Evolutionary conservation across 805 yeast species (phyloP).

Genomic region (Kregervanrija pseudodelftensis): DNA sequence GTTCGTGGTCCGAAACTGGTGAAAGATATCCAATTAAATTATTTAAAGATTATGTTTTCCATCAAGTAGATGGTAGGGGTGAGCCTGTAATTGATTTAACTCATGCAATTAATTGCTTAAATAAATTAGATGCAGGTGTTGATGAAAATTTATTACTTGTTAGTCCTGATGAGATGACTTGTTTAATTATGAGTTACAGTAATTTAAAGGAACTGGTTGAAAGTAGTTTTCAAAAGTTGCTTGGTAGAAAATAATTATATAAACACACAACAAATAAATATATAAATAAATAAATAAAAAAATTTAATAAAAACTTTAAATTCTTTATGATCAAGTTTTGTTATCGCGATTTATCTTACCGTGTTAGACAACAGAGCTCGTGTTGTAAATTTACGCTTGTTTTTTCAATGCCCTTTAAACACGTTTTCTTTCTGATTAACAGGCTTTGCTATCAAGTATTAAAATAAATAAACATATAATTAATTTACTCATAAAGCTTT

Average conservation of each 20-base stretch:
- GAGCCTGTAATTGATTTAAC: conserved; percentile 74
- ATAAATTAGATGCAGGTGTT: conserved; percentile 87
- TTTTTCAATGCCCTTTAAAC: too few species aligned
- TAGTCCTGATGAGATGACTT: conserved; percentile 77
- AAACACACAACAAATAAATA: too few species aligned
- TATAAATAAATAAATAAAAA: too few species aligned
- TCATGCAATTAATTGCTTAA: conserved; percentile 69
- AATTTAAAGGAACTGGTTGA: conserved; percentile 72
- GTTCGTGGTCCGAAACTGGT: conserved; percentile 68
- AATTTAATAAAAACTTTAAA: too few species aligned
- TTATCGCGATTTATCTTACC: too few species aligned
- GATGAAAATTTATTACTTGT: conserved; percentile 78
- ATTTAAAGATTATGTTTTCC: conserved; percentile 81
- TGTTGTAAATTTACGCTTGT: too few species aligned
- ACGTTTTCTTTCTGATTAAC: too few species aligned
- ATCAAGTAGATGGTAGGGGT: conserved; percentile 72
- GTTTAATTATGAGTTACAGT: conserved; percentile 78
- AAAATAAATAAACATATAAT: too few species aligned
- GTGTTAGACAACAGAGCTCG: too few species aligned
- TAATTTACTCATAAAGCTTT: too few species aligned
- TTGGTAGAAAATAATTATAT: conserved; percentile 8
- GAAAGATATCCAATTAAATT: conserved; percentile 64
- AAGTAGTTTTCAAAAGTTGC: conserved; percentile 50
- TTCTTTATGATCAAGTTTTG: too few species aligned
- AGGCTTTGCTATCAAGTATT: too few species aligned